Evolutionary conservation across 2,329 filamentous ascomycete genomes (phyloP), one percentile per base, ranked within the genome.

Genomic region (Neophaeococcomyces mojaviensis): DNA sequence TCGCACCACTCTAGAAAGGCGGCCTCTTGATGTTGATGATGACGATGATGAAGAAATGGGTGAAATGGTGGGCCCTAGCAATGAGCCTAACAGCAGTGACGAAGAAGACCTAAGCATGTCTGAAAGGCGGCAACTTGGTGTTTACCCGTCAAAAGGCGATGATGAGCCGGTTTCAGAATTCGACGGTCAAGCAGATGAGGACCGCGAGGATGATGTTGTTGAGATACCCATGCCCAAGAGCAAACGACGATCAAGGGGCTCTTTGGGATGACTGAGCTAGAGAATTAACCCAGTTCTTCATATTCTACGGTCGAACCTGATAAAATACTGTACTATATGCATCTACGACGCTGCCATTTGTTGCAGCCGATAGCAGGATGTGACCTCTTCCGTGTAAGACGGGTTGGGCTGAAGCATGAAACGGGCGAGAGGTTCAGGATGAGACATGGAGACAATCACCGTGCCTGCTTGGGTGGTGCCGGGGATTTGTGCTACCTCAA

Each of bases 21-120:
- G 77, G 36, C 77, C 77, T 15, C 66, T 83, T 57, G 76, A 76
- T 50, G 77, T 81, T 28, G 78, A 76, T 36, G 74, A 79, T 12
- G 72, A 78, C 33, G 74, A 67, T 16, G 67, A 68, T 37, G 68
- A 69, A 42, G 66, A 70, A 34, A 70, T 70, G 67, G 68, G 68
- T 63, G 76, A 63, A 46, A 70, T 71, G 65, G 66, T 70, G 13
- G 65, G 61, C 30, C 71, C 53, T 2, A 52, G 51, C 1, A 54
- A 56, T 20, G 50, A 61, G 44, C 35, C 51, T 31, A 58, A 55
- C 33, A 58, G 55, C 44, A 57, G 54, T 22, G 55, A 58, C 28
- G 55, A 58, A 45, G 55, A 57, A 39, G 49, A 51, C 9, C 15
- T 56, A 39, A 56, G 48, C 42, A 43, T 48, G 15, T 34, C 40